Percentiles rank a stretch among this genome's conserved stretches.
Conservation (phyloP, 371 early-diverging fungal genomes). For the Syncephalis plumigaleata region DNA sequence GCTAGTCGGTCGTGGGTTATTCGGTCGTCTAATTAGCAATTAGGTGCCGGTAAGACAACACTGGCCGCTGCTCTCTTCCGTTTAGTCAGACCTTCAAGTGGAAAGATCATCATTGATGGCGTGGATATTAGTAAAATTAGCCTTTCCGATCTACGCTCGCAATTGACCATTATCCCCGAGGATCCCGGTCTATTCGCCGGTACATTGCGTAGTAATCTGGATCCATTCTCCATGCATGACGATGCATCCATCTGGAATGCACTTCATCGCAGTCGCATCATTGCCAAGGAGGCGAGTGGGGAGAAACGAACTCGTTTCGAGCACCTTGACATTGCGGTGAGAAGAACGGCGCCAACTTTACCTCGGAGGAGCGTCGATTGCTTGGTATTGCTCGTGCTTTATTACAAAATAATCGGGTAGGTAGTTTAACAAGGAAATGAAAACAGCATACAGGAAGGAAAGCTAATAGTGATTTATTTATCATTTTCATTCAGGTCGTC, state of each 20-base stretch:
- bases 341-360: conserved; percentile 27
- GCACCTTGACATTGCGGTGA: conserved; percentile 14
- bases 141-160: conserved; percentile 33
- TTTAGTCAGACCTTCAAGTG: conserved; percentile 40
- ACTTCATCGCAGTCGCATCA: conserved; percentile 24
- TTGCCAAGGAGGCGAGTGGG: too few species aligned
- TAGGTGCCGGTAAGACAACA: conserved; percentile 32
- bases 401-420: conserved; percentile 11
- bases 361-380: conserved; percentile 36
- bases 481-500: conserved; percentile 32
- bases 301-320: background rate
- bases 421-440: too few species aligned
- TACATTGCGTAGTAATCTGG: conserved; percentile 58
- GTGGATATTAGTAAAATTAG: conserved; percentile 44
- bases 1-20: too few species aligned
- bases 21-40: too few species aligned
- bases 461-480: too few species aligned
- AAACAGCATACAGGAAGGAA: too few species aligned
- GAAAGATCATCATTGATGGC: conserved; percentile 46
- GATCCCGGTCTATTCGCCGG: conserved; percentile 19
- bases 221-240: conserved; percentile 45
- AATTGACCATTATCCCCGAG: conserved; percentile 39
- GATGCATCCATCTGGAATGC: conserved; percentile 65
- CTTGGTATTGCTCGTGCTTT: conserved; percentile 22
- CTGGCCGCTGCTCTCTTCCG: conserved; percentile 50